Evolutionary conservation across 805 yeast species (phyloP), one percentile per base, ranked within the genome.

Genomic region (Wickerhamiella hasegawae): DNA sequence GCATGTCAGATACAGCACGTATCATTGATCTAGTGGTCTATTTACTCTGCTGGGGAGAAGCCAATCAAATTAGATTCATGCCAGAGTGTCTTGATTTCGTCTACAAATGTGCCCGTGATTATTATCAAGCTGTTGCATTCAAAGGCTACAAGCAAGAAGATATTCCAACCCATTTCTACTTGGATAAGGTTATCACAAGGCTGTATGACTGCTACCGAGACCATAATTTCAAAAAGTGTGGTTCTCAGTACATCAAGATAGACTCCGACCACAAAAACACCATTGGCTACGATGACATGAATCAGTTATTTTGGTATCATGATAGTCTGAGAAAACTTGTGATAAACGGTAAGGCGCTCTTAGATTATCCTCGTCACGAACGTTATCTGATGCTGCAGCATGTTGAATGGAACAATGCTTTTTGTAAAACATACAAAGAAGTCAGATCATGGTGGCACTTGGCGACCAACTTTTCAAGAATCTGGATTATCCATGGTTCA

Each of bases 261-360:
- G 76, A 71, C 40, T 68, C 63, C 37, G 87, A 78, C 48, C 87
- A 83, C 49, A 63, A 71, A 12, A 58, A 68, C 19, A 69, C 71
- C 4, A 73, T 83, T 39, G 95, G 95, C 0, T 83, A 83, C 53
- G 95, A 83, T 58, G 95, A 83, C 53, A 73, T 83, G 53, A 83
- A 83, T 51, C 94, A 83, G 48, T 59, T 78, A 26, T 83, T 83
- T 49, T 83, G 95, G 95, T 73, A 77, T 45, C 64, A 72, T 3
- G 67, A 71, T 41, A 83, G 90, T 0, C 59, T 83, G 35, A 71
- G 71, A 41, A 64, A 65, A 34, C 63, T 83, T 15, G 55, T 57
- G 2, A 50, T 77, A 22, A 47, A 55, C 3, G 64, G 63, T 29
- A 63, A 62, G 31, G 51, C 53, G 4, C 55, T 80, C 18, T 67